phyloP scores from a whole-genome alignment of 208 protist genomes.

The Crithidia sp. region DNA sequence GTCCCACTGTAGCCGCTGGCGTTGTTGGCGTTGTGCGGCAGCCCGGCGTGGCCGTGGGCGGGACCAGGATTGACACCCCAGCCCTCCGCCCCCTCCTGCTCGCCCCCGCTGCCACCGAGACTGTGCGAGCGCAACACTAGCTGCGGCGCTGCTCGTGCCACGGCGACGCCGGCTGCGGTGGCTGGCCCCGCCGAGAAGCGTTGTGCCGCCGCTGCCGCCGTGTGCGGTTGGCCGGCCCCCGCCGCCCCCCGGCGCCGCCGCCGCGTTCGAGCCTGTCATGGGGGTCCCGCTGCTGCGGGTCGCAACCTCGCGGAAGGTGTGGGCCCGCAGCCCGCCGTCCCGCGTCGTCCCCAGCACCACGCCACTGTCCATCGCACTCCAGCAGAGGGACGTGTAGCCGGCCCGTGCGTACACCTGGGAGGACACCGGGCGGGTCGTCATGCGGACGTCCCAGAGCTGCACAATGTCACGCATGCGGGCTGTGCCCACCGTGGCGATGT shows the following conservation, averaged over 20 bases:
- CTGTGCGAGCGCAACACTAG: background rate
- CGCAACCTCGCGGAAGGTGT: conserved; percentile 36
- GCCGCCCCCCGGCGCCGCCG: too few species aligned
- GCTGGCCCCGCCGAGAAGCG: background rate
- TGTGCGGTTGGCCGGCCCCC: too few species aligned
- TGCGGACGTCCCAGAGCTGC: conserved; percentile 83
- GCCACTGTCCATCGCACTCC: conserved; percentile 38
- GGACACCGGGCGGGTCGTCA: conserved; percentile 44
- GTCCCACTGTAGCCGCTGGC: conserved; percentile 28
- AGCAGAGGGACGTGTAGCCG: conserved; percentile 74
- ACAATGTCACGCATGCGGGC: conserved; percentile 47
- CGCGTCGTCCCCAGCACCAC: conserved; percentile 57
- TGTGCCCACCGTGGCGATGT: conserved; percentile 62
- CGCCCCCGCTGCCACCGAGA: background rate
- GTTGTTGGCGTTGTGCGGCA: background rate
- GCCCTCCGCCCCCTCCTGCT: conserved; percentile 13
- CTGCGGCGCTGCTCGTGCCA: conserved; percentile 8
- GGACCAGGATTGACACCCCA: conserved; percentile 4
- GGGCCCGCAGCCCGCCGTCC: conserved; percentile 47
- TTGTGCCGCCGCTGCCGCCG: conserved; percentile 1
- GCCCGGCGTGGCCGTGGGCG: background rate
- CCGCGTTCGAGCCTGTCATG: too few species aligned
- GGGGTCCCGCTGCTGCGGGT: too few species aligned
- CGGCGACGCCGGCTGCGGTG: conserved; percentile 20
- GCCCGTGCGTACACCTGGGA: conserved; percentile 28